Percentiles rank a stretch among this genome's conserved stretches.
Evolutionary conservation across 163 green algal species (phyloP).

Genomic region (Scenedesmus sp.): DNA sequence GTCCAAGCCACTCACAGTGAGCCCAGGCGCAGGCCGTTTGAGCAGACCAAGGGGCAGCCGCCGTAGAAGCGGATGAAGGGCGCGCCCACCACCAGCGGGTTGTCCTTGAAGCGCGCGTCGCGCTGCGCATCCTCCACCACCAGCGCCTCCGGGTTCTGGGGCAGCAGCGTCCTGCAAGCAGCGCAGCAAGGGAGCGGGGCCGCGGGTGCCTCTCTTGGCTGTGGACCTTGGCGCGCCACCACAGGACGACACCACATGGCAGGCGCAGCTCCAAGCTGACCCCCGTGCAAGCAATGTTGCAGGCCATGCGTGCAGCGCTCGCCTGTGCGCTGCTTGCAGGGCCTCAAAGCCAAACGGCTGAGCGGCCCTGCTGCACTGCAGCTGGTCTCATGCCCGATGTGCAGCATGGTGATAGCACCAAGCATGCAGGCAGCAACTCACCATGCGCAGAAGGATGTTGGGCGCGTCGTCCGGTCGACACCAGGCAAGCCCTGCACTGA

Average conservation of each 20-base stretch:
- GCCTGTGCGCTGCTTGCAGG: background rate
- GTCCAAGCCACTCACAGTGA: constrained; percentile 68
- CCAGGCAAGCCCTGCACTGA: constrained; percentile 65
- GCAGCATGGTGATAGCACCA: background rate
- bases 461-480: constrained; percentile 66
- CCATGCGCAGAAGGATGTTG: constrained; percentile 86
- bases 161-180: constrained; percentile 78
- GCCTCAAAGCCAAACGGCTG: background rate
- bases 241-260: background rate
- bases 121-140: constrained; percentile 80
- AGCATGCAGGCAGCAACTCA: constrained; percentile 34
- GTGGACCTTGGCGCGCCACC: too few species aligned
- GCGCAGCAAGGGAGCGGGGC: background rate
- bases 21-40: constrained; percentile 69
- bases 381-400: background rate
- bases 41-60: constrained; percentile 72
- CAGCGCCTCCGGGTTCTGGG: constrained; percentile 77
- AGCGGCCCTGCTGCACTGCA: background rate
- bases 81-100: constrained; percentile 69
- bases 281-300: background rate
- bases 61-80: constrained; percentile 82
- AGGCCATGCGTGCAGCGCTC: background rate
- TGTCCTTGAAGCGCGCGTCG: constrained; percentile 80
- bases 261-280: background rate
- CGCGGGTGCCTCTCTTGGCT: too few species aligned